Conservation (phyloP, 2,329 filamentous ascomycete genomes). For the Rasamsonia emersonii region DNA sequence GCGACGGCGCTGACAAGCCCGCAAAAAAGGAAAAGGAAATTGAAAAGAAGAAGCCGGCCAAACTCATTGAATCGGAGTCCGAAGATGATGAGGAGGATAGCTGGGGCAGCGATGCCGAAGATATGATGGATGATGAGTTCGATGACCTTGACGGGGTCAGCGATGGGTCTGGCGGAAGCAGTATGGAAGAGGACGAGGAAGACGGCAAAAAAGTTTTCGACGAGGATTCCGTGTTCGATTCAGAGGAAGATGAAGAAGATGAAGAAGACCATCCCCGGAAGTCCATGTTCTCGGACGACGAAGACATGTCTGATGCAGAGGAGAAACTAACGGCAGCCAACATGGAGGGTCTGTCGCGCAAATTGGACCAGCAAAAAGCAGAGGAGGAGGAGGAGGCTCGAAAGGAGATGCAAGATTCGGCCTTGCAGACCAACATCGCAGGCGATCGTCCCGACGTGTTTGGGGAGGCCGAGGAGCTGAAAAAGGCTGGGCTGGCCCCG, state of each 20-base stretch:
- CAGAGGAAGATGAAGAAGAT: constrained; percentile 53
- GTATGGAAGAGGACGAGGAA: constrained; percentile 43
- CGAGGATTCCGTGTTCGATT: constrained; percentile 59
- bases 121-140: constrained; percentile 39
- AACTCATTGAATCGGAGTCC: constrained; percentile 25
- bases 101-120: constrained; percentile 27
- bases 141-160: constrained; percentile 35
- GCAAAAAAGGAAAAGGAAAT: constrained; percentile 27
- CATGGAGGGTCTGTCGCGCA: constrained; percentile 81
- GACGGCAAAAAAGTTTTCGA: constrained; percentile 49
- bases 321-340: constrained; percentile 92
- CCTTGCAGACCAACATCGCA: constrained; percentile 87
- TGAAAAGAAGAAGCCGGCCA: constrained; percentile 30
- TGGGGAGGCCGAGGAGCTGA: constrained; percentile 51
- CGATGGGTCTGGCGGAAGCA: constrained; percentile 41
- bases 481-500: constrained; percentile 61
- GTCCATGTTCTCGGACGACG: constrained; percentile 91
- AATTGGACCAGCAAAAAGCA: constrained; percentile 68
- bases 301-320: constrained; percentile 78
- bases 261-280: constrained; percentile 36
- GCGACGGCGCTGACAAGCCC: constrained; percentile 19
- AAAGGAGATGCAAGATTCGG: constrained; percentile 74
- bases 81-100: constrained; percentile 29
- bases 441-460: constrained; percentile 61
- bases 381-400: constrained; percentile 75